Evolutionary conservation across 2,329 filamentous ascomycete genomes (phyloP).

Genomic region (Aspergillus sp.): DNA sequence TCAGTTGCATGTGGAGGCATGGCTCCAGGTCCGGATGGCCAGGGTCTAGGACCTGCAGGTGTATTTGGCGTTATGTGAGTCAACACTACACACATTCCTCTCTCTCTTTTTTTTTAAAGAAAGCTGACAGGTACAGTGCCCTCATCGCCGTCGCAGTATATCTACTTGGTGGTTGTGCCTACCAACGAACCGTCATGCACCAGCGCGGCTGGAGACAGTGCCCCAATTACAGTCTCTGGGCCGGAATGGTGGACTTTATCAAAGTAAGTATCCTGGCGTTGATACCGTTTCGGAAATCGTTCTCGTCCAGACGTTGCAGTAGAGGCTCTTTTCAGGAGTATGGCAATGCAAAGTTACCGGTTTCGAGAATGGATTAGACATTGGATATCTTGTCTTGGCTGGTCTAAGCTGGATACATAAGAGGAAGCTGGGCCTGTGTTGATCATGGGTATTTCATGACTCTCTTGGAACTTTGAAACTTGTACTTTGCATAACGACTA

Average conservation of each 20-base stretch:
- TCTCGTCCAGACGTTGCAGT: slow-evolving; percentile 19
- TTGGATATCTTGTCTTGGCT: slow-evolving; percentile 13
- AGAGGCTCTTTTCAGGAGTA: slow-evolving; percentile 16
- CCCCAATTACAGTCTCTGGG: slow-evolving; percentile 91
- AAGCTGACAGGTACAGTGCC: slow-evolving; percentile 31
- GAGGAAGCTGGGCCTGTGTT: slow-evolving; percentile 3
- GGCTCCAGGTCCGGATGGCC: slow-evolving; percentile 47
- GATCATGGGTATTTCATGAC: slow-evolving; percentile 3
- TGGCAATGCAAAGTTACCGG: slow-evolving; percentile 19
- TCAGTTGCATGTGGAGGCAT: slow-evolving; percentile 74
- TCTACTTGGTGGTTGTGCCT: slow-evolving; percentile 84
- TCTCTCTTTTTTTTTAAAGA: neutral
- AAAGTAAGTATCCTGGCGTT: slow-evolving; percentile 56
- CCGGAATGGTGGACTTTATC: slow-evolving; percentile 75
- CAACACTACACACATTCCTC: slow-evolving; percentile 26
- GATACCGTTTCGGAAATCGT: slow-evolving; percentile 25
- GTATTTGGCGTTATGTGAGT: slow-evolving; percentile 82
- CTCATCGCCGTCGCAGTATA: slow-evolving; percentile 76
- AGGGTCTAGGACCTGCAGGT: slow-evolving; percentile 60
- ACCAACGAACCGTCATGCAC: slow-evolving; percentile 90
- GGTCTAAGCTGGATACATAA: slow-evolving; percentile 13
- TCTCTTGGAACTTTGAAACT: neutral
- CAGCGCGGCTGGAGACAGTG: slow-evolving; percentile 92
- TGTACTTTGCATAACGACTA: neutral
- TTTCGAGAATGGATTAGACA: slow-evolving; percentile 31